phyloP scores from a whole-genome alignment of 2,329 filamentous ascomycete species.

The Colletotrichum sp. region DNA sequence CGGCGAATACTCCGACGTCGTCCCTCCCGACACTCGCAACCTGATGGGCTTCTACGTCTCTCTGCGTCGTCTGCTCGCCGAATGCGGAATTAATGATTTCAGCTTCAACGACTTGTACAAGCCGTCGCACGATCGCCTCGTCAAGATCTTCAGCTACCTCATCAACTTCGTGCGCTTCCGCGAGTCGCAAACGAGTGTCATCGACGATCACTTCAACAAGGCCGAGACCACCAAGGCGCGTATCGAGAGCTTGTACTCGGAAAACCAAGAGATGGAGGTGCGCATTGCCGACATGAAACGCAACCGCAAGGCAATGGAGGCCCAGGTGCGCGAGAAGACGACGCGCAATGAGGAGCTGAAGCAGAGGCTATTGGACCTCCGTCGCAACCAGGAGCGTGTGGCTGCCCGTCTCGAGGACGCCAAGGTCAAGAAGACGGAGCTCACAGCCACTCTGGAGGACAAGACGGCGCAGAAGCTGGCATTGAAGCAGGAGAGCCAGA shows the following conservation, averaged over 20 bases:
- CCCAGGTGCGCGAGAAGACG: conserved; percentile 82
- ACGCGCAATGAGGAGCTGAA: conserved; percentile 88
- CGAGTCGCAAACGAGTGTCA: conserved; percentile 86
- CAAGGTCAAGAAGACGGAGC: conserved; percentile 78
- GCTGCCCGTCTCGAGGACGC: conserved; percentile 82
- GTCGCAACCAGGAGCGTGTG: conserved; percentile 82
- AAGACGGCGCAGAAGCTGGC: conserved; percentile 73
- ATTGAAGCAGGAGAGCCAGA: conserved; percentile 83
- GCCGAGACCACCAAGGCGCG: conserved; percentile 83
- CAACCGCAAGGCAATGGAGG: conserved; percentile 81
- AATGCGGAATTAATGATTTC: conserved; percentile 93
- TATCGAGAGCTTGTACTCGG: conserved; percentile 83
- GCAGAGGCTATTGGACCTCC: conserved; percentile 78
- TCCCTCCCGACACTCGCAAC: conserved; percentile 88
- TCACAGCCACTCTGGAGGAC: conserved; percentile 75
- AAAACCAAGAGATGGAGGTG: conserved; percentile 87
- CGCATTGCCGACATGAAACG: conserved; percentile 81
- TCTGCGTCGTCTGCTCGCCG: conserved; percentile 77
- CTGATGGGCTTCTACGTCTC: conserved; percentile 95
- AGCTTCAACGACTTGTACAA: conserved; percentile 91
- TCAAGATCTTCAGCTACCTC: conserved; percentile 95
- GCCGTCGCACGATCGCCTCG: conserved; percentile 86
- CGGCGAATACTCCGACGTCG: conserved; percentile 82
- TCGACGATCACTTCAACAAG: conserved; percentile 94
- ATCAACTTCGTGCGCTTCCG: conserved; percentile 99